phyloP scores from a whole-genome alignment of 208 protist genomes.

The Acanthamoeba royreba region DNA sequence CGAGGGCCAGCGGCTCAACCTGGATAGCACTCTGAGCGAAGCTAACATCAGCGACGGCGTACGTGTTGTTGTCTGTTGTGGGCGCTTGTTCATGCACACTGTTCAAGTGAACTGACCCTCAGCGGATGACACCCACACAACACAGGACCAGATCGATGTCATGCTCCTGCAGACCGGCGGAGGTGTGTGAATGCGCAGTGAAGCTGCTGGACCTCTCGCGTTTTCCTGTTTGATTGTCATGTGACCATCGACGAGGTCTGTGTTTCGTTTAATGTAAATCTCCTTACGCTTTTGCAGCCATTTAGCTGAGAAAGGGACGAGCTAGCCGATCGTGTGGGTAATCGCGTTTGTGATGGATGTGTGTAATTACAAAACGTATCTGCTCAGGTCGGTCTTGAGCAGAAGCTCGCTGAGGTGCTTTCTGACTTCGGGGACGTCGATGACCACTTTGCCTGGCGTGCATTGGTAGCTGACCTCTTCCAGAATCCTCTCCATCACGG shows the following conservation, averaged over 20 bases:
- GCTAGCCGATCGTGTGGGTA: too few relatives aligned
- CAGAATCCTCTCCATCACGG: constrained; percentile 93
- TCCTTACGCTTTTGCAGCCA: too few relatives aligned
- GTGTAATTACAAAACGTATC: constrained; percentile 49
- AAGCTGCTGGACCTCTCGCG: too few relatives aligned
- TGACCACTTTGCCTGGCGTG: constrained; percentile 45
- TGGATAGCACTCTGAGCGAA: neutral
- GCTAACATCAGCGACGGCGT: constrained; percentile 22
- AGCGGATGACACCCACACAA: too few relatives aligned
- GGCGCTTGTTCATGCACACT: neutral
- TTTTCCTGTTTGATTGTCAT: too few relatives aligned
- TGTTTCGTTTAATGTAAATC: too few relatives aligned
- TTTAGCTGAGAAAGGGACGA: too few relatives aligned
- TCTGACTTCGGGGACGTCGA: constrained; percentile 50
- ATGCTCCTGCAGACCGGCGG: constrained; percentile 8
- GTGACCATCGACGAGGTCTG: too few relatives aligned
- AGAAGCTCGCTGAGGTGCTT: constrained; percentile 56
- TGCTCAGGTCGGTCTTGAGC: constrained; percentile 34
- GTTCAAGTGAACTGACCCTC: too few relatives aligned
- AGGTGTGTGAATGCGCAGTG: neutral
- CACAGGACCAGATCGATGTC: constrained; percentile 34
- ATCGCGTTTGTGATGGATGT: too few relatives aligned
- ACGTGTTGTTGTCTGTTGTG: too few relatives aligned
- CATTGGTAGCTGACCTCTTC: constrained; percentile 87
- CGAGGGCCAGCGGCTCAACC: neutral